A percentile compares a stretch with the other conserved stretches of the same genome.
These are phyloP conservation scores for Epichloe brachyelytri DNA, from an alignment of 2,329 filamentous ascomycete species.

Conservation along the genomic window DNA sequence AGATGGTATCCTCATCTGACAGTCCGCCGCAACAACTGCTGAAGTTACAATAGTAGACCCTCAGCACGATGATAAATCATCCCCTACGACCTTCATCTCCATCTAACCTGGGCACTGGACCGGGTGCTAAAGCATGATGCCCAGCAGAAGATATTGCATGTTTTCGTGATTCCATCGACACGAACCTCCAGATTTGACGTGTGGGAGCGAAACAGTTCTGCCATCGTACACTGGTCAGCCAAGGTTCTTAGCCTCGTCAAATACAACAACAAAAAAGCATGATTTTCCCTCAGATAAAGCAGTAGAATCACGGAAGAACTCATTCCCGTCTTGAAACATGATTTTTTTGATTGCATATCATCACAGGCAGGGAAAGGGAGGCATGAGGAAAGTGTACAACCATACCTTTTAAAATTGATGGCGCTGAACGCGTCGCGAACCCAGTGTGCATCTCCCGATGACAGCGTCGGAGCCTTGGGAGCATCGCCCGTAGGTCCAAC, in stretches of 20 bases:
- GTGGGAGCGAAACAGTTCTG: background rate
- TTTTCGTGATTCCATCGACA: too few species aligned
- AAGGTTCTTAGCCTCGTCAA: background rate
- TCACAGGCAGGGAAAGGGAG: constrained; percentile 4
- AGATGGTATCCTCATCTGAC: too few species aligned
- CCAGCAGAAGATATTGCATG: too few species aligned
- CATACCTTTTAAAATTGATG: background rate
- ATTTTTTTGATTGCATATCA: constrained; percentile 10
- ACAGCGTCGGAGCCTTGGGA: constrained; percentile 3
- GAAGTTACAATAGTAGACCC: too few species aligned
- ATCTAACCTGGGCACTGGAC: too few species aligned
- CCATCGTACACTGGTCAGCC: background rate
- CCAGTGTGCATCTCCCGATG: background rate
- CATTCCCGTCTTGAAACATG: constrained; percentile 30
- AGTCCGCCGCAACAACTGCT: too few species aligned
- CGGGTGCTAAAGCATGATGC: too few species aligned
- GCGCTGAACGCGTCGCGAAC: background rate
- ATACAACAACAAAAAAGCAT: background rate
- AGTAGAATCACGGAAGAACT: constrained; percentile 21
- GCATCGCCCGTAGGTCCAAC: background rate
- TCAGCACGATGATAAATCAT: too few species aligned
- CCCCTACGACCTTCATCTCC: too few species aligned
- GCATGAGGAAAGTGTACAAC: background rate
- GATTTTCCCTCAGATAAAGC: background rate
- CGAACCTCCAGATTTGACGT: too few species aligned